A percentile compares a stretch with the other conserved stretches of the same genome.
phyloP scores from a whole-genome alignment of 1,139 yeast genomes.

The Pichia sp. region DNA sequence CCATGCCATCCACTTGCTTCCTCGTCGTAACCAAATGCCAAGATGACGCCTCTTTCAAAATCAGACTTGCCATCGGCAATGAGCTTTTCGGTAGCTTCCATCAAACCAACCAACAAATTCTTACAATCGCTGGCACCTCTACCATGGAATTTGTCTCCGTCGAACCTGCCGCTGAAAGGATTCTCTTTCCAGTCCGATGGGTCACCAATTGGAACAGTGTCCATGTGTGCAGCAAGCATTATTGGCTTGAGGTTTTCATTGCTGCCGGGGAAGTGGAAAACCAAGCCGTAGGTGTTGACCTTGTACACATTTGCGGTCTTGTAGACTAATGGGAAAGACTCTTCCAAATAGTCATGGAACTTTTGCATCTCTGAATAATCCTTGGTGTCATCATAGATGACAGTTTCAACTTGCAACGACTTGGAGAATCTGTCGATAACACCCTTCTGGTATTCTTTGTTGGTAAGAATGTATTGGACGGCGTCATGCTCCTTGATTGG shows the following conservation, averaged over 20 bases:
- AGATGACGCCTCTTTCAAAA: slow-evolving; percentile 53
- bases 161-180: slow-evolving; percentile 68
- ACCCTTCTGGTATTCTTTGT: slow-evolving; percentile 37
- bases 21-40: slow-evolving; percentile 72
- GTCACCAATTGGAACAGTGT: slow-evolving; percentile 69
- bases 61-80: slow-evolving; percentile 40
- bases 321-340: slow-evolving; percentile 42
- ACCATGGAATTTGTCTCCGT: slow-evolving; percentile 56
- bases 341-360: slow-evolving; percentile 41
- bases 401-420: slow-evolving; percentile 60
- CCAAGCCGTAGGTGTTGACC: slow-evolving; percentile 43
- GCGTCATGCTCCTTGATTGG: slow-evolving; percentile 19
- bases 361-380: slow-evolving; percentile 38
- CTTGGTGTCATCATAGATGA: slow-evolving; percentile 45
- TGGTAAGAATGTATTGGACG: slow-evolving; percentile 31
- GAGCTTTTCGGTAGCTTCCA: slow-evolving; percentile 54
- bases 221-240: slow-evolving; percentile 73
- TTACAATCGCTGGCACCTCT: slow-evolving; percentile 67
- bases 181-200: slow-evolving; percentile 63
- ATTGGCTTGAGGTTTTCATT: slow-evolving; percentile 53
- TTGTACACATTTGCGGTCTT: slow-evolving; percentile 35
- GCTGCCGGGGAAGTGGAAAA: slow-evolving; percentile 40
- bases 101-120: slow-evolving; percentile 49
- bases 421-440: slow-evolving; percentile 46
- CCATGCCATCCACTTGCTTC: slow-evolving; percentile 62